Conservation (phyloP, 257 asterid species). For the Datura wrightii region DNA sequence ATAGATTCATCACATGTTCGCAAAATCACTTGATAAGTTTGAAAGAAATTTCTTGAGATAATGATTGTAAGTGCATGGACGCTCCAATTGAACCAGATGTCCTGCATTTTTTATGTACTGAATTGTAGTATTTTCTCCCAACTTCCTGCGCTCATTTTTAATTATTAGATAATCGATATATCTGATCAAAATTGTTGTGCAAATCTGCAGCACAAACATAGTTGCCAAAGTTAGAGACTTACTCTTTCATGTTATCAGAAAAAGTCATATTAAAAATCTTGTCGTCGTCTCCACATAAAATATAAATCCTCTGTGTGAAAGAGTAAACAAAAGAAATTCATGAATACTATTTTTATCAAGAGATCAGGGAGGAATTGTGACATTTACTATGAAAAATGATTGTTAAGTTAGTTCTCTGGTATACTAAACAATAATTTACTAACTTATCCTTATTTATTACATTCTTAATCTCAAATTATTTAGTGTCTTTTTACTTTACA, state of each 20-base stretch:
- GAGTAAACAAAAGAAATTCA: not conserved
- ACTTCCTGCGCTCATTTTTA: not conserved
- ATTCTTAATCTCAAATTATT: no score
- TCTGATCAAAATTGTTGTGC: not conserved
- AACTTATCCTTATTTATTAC: no score
- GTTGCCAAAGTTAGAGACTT: not conserved
- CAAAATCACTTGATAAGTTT: not conserved
- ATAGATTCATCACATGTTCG: no score
- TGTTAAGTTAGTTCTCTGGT: not conserved
- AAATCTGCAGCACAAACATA: not conserved
- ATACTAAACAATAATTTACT: no score
- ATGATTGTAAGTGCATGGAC: constrained; percentile 21
- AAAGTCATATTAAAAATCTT: not conserved
- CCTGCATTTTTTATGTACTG: constrained; percentile 13
- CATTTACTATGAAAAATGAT: not conserved
- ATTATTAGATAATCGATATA: not conserved
- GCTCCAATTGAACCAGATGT: constrained; percentile 21
- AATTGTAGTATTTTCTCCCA: constrained; percentile 2
- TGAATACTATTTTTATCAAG: not conserved
- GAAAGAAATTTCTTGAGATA: constrained; percentile 24
- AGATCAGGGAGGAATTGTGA: not conserved
- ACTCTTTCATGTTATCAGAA: constrained; percentile 23
- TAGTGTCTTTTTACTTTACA: no score
- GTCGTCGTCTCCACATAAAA: constrained; percentile 24
- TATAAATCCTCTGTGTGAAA: not conserved